phyloP scores from a whole-genome alignment of 2,329 filamentous ascomycete species.

The Fusarium gaditjirri region DNA sequence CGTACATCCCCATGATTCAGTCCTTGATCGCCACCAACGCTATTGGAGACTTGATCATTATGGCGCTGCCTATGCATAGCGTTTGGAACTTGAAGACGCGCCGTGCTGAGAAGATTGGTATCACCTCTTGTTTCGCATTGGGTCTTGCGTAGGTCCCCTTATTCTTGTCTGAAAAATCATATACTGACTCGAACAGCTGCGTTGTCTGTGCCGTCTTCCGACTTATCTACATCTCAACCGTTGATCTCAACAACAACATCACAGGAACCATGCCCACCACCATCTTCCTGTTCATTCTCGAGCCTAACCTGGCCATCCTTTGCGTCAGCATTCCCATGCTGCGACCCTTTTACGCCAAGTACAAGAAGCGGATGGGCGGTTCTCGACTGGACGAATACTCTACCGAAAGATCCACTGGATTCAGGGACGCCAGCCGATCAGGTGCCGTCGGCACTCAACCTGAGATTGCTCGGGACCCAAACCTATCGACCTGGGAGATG shows the following conservation, averaged over 20 bases:
- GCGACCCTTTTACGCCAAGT: constrained; percentile 49
- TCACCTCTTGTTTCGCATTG: constrained; percentile 51
- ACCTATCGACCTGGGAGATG: constrained; percentile 41
- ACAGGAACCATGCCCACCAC: constrained; percentile 55
- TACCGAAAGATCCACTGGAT: constrained; percentile 32
- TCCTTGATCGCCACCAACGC: constrained; percentile 53
- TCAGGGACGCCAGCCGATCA: constrained; percentile 33
- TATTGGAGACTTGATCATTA: constrained; percentile 52
- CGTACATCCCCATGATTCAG: constrained; percentile 51
- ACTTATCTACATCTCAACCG: constrained; percentile 51
- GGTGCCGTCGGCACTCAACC: constrained; percentile 23
- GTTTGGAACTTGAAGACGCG: constrained; percentile 53
- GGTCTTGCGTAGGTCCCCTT: constrained; percentile 48
- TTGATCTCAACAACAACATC: constrained; percentile 50
- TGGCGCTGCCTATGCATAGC: constrained; percentile 51
- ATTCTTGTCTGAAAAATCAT: fast-evolving
- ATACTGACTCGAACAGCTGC: constrained; percentile 44
- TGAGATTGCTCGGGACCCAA: constrained; percentile 6
- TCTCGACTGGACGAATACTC: constrained; percentile 46
- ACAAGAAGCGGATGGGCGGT: constrained; percentile 47
- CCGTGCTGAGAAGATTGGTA: constrained; percentile 50
- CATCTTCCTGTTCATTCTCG: constrained; percentile 53
- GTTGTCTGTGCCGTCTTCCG: constrained; percentile 53
- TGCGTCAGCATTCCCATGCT: constrained; percentile 57
- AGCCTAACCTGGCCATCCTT: constrained; percentile 54